phyloP scores from a whole-genome alignment of 192 early-diverging fungal genomes.

The Coemansia erecta region DNA sequence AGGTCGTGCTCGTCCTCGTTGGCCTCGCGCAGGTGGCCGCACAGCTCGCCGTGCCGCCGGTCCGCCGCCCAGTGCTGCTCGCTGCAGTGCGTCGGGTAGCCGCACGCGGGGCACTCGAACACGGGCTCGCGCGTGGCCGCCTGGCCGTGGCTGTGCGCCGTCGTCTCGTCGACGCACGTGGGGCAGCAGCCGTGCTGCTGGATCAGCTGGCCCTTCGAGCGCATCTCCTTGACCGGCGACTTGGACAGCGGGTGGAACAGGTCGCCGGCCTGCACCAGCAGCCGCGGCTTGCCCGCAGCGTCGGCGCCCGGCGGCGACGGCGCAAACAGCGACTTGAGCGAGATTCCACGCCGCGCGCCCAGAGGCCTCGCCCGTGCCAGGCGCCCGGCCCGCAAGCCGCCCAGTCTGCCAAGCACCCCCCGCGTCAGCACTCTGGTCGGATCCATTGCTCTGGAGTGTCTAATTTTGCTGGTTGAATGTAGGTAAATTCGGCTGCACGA shows the following conservation, averaged over 20 bases:
- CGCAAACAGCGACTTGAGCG: conserved; percentile 51
- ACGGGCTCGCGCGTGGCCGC: conserved; percentile 52
- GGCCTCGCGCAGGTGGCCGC: conserved; percentile 61
- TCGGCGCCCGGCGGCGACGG: conserved; percentile 26
- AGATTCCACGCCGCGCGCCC: conserved; percentile 13
- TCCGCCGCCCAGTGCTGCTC: conserved; percentile 65
- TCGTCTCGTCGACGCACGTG: conserved; percentile 60
- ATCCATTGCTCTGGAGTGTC: too few relatives aligned
- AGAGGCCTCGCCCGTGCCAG: too few relatives aligned
- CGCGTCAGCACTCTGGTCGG: too few relatives aligned
- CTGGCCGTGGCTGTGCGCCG: conserved; percentile 25
- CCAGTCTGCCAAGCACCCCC: too few relatives aligned
- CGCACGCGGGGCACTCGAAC: conserved; percentile 75
- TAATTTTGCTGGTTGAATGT: too few relatives aligned
- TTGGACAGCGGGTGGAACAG: conserved; percentile 69
- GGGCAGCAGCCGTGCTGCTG: conserved; percentile 65
- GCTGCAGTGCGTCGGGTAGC: conserved; percentile 77
- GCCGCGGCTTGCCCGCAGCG: conserved; percentile 17
- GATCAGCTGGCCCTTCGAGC: conserved; percentile 62
- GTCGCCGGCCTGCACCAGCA: conserved; percentile 48
- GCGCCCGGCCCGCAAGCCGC: too few relatives aligned
- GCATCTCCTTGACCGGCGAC: conserved; percentile 68
- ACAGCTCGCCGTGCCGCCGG: conserved; percentile 56
- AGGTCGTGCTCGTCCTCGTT: conserved; percentile 82
- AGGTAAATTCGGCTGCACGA: too few relatives aligned